phyloP scores from a whole-genome alignment of 768 basidiomycete genomes.

The Cystofilobasidium macerans region DNA sequence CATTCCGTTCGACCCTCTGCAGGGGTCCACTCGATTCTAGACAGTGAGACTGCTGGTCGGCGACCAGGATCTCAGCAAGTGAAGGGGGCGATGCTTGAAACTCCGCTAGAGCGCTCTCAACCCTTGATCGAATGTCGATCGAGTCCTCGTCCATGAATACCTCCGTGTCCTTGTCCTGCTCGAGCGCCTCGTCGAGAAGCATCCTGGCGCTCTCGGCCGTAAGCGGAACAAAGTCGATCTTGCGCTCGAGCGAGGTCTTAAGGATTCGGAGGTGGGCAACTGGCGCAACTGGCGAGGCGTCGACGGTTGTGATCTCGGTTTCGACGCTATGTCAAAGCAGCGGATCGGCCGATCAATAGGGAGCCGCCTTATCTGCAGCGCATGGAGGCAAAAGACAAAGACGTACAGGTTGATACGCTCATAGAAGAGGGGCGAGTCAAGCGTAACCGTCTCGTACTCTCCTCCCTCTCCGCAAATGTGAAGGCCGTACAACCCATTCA shows the following conservation, averaged over 20 bases:
- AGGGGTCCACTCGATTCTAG: background rate
- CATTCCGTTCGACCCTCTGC: background rate
- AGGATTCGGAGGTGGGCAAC: constrained; percentile 84
- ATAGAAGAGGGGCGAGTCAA: constrained; percentile 83
- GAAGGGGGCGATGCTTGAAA: background rate
- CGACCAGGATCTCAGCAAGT: constrained; percentile 13
- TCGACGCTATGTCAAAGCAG: constrained; percentile 46
- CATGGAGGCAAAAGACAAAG: background rate
- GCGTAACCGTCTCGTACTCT: constrained; percentile 88
- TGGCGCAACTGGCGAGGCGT: constrained; percentile 55
- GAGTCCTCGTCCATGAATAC: background rate
- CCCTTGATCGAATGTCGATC: background rate
- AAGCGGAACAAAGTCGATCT: constrained; percentile 37
- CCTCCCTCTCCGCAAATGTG: constrained; percentile 97
- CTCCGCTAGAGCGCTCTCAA: background rate
- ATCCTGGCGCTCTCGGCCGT: constrained; percentile 28
- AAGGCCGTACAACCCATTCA: constrained; percentile 76
- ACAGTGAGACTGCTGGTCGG: too few relatives aligned
- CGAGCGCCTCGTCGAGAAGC: constrained; percentile 31
- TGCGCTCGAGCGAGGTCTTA: constrained; percentile 52
- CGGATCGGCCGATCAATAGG: background rate
- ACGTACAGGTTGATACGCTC: constrained; percentile 58
- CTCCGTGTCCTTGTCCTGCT: constrained; percentile 10
- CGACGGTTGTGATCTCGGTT: constrained; percentile 49
- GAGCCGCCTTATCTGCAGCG: too few relatives aligned